A percentile compares a stretch with the other conserved stretches of the same genome.
Evolutionary conservation across 345 rosid species (phyloP).

Genomic region (Dipteronia sinensis): DNA sequence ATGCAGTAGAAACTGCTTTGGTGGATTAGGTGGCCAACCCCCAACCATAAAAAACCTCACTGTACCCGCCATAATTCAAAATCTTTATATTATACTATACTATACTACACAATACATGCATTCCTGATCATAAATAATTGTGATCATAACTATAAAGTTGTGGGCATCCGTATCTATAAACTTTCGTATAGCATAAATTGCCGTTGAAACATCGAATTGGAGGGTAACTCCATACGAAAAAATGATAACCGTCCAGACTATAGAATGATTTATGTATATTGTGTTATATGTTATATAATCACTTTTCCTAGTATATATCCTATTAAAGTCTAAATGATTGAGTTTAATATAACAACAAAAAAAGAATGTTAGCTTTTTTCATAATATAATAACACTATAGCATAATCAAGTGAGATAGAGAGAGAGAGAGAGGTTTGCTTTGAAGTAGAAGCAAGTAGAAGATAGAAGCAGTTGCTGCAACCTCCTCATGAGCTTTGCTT

Average conservation of each 20-base stretch:
- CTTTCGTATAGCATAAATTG: no score
- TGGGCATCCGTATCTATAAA: no score
- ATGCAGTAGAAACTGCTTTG: background rate
- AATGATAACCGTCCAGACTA: background rate
- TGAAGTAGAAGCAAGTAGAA: slow-evolving; percentile 20
- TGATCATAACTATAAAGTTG: no score
- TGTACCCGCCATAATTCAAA: slow-evolving; percentile 45
- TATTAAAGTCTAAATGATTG: background rate
- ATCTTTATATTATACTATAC: no score
- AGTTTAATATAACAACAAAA: no score
- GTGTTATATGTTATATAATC: background rate
- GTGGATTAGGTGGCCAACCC: slow-evolving; percentile 42
- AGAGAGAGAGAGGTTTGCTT: background rate
- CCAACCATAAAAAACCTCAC: slow-evolving; percentile 24
- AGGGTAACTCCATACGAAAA: no score
- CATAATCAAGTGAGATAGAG: slow-evolving; percentile 1
- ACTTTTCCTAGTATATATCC: slow-evolving; percentile 13
- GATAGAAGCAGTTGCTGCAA: slow-evolving; percentile 34
- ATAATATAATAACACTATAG: background rate
- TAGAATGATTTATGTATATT: no score
- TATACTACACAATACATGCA: no score
- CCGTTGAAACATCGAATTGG: no score
- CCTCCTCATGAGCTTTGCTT: slow-evolving; percentile 34
- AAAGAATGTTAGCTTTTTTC: no score
- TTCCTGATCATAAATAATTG: no score